Evolutionary conservation across 2,329 filamentous ascomycete species (phyloP).

Genomic region (Exophiala spinifera): DNA sequence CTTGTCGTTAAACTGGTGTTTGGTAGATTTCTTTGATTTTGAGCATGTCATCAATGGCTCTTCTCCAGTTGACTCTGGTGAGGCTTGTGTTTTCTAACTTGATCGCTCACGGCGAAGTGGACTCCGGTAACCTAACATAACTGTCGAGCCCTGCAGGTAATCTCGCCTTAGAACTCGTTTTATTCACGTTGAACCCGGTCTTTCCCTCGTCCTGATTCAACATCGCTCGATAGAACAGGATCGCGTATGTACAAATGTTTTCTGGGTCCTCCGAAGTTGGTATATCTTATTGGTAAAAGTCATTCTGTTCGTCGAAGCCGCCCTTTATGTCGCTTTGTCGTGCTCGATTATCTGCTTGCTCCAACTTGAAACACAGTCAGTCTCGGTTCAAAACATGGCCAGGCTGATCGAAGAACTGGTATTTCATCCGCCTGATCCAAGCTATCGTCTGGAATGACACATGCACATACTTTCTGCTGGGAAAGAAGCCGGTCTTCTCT

Average conservation of each 20-base stretch:
- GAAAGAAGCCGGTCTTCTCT: constrained; percentile 72
- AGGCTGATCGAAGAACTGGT: not conserved
- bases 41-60: not conserved
- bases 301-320: not conserved
- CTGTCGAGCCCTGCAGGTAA: too few relatives aligned
- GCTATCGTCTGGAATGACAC: not conserved
- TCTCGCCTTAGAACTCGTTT: too few relatives aligned
- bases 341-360: constrained; percentile 69
- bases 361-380: constrained; percentile 53
- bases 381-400: not conserved
- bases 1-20: not conserved
- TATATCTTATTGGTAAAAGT: not conserved
- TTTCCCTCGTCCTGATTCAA: too few relatives aligned
- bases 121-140: too few relatives aligned
- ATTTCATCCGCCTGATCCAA: not conserved
- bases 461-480: constrained; percentile 72
- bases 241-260: not conserved
- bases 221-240: not conserved
- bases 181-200: too few relatives aligned
- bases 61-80: not conserved
- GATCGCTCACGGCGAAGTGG: too few relatives aligned
- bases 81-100: too few relatives aligned
- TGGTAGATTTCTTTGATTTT: not conserved
- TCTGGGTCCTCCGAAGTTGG: not conserved
- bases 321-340: constrained; percentile 50